Evolutionary conservation across 257 asterid species (phyloP), one percentile per base, ranked within the genome.

Genomic region (Henckelia pumila): DNA sequence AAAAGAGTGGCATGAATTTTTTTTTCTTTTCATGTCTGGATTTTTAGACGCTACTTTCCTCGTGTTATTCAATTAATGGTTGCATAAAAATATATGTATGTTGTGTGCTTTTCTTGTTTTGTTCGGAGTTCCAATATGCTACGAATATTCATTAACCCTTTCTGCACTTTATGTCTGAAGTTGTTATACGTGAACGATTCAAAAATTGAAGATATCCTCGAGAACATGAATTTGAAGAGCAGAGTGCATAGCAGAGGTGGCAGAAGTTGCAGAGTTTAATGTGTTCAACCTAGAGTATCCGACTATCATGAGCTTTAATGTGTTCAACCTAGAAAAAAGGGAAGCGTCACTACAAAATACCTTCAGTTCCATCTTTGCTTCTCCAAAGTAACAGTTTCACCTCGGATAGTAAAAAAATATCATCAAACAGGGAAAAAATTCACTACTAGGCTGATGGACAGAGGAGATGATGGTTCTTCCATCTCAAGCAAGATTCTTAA

Each of bases 381-480:
- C 89, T 29, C 99, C 99, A 71, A 86, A 90, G 70, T 86, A 93
- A 93, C 95, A 0, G 86, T 57, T 72, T 93, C 95, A 13, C 99
- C 99, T 0, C 96, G 17, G 99, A 93, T 0, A 93, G 75, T 28
- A 93, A 69, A 72, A 71, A 93, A 6, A 93, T 95, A 59, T 93
- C 99, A 52, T 93, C 99, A 77, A 93, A 93, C 63, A 88, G 70
- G 0, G 99, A 86, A 8, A 90, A 93, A 7, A 93, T 71, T 93
- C 99, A 69, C 99, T 85, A 57, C 97, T 93, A 9, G 99, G 99
- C 63, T 93, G 99, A 75, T 93, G 99, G 28, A 93, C 86, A 0
- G 99, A 90, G 3, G 99, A 90, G 56, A 93, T 79, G 49, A 93
- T 95, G 0, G 99, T 93, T 71, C 99, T 82, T 33, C 95, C 99